Percentiles rank a stretch among this genome's conserved stretches.
These are phyloP conservation scores for Pseudofabraea citricarpa DNA, from an alignment of 2,329 filamentous ascomycete genomes.

Conservation along the genomic window DNA sequence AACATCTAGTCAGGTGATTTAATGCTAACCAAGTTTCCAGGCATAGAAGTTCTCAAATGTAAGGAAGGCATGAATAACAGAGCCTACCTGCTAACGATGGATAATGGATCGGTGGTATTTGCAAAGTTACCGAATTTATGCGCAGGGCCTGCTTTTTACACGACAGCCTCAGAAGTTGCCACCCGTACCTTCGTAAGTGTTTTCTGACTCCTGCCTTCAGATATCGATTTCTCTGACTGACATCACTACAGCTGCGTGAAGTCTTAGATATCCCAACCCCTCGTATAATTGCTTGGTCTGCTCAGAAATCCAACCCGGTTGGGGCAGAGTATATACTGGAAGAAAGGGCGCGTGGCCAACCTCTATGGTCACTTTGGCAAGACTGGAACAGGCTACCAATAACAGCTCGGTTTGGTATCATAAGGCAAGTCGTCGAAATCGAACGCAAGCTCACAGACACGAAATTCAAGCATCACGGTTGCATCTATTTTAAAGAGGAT, in stretches of 20 bases:
- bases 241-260: slow-evolving; percentile 9
- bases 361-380: slow-evolving; percentile 8
- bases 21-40: slow-evolving; percentile 6
- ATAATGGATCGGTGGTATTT: slow-evolving; percentile 15
- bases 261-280: slow-evolving; percentile 9
- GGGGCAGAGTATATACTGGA: slow-evolving; percentile 13
- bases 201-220: background rate
- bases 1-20: slow-evolving; percentile 1
- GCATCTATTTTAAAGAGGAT: slow-evolving; percentile 12
- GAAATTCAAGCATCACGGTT: slow-evolving; percentile 11
- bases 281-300: slow-evolving; percentile 12
- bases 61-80: slow-evolving; percentile 24
- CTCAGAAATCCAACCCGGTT: background rate
- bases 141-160: slow-evolving; percentile 18
- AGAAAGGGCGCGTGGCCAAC: slow-evolving; percentile 10
- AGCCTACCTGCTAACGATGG: slow-evolving; percentile 21
- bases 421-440: slow-evolving; percentile 12
- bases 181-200: slow-evolving; percentile 20
- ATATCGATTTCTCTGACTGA: background rate
- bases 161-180: slow-evolving; percentile 21
- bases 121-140: slow-evolving; percentile 15
- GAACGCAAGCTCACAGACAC: slow-evolving; percentile 10
- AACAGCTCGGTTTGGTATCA: slow-evolving; percentile 6
- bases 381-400: slow-evolving; percentile 10
- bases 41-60: slow-evolving; percentile 16